Evolutionary conservation across 371 early-diverging fungal genomes (phyloP), one percentile per base, ranked within the genome.

Genomic region (Parasitella parasitica): DNA sequence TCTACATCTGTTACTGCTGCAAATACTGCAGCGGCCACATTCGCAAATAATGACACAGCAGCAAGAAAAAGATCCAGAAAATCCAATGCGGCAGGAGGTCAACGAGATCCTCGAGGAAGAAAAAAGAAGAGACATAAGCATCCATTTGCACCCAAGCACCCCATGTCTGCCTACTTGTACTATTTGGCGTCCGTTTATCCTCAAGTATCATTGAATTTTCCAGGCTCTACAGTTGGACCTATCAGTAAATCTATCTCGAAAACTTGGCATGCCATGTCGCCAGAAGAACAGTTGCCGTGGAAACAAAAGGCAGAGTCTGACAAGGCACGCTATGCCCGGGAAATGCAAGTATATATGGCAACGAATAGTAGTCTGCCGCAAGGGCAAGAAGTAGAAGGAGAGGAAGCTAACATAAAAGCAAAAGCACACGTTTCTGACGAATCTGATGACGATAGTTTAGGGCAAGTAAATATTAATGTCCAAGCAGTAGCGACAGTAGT

Each of bases 141-240:
- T 51, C 89, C 90, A 0, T 79, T 81, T 63, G 90, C 89, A 5
- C 92, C 92, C 30, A 89, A 89, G 53, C 92, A 92, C 59, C 91
- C 92, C 37, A 90, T 90, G 83, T 88, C 90, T 15, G 91, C 87
- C 11, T 92, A 90, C 63, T 66, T 92, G 22, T 89, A 86, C 57
- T 92, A 84, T 50, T 66, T 90, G 37, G 83, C 82, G 9, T 84
- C 84, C 6, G 71, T 70, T 12, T 66, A 66, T 36, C 60, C 66
- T 11, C 30, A 70, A 41, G 67, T 70, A 5, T 66, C 71, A 3
- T 35, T 46, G 4, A 48, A 50, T 15, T 66, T 70, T 18, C 84
- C 90, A 11, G 89, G 89, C 15, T 84, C 80, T 35, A 83, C 87
- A n/a, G 84, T 89, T 28, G 90, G 91, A 1, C 87, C 89, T 12